Evolutionary conservation across 805 yeast species (phyloP).

Genomic region (Lachancea meyersii): DNA sequence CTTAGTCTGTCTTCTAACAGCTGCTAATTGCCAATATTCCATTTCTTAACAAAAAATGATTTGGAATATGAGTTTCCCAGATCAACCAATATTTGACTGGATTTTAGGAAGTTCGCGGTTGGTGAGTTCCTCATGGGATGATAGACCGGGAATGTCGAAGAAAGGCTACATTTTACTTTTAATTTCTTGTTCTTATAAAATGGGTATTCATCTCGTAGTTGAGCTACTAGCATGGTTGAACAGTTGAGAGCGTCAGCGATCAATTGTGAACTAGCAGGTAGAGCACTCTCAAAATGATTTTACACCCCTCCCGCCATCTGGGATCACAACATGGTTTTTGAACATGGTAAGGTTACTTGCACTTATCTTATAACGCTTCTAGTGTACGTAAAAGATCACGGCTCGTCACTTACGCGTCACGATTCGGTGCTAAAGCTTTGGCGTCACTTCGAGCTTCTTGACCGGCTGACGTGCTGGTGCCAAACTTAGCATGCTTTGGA

Average conservation of each 20-base stretch:
- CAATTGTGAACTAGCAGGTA: no score
- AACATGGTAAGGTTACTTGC: no score
- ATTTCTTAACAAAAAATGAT: conserved; percentile 10
- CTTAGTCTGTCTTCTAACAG: conserved; percentile 32
- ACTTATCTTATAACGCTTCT: no score
- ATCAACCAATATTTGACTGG: conserved; percentile 27
- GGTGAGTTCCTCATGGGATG: conserved; percentile 24
- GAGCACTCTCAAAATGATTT: no score
- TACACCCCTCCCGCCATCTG: no score
- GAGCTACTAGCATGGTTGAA: no score
- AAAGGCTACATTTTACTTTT: conserved; percentile 30
- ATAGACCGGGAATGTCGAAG: conserved; percentile 36
- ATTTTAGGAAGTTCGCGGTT: conserved; percentile 36
- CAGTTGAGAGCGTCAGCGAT: no score
- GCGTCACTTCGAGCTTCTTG: conserved; percentile 25
- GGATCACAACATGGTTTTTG: no score
- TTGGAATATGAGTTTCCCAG: conserved; percentile 36
- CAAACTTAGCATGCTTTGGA: conserved; percentile 47
- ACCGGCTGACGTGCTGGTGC: conserved; percentile 61
- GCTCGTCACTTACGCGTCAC: no score
- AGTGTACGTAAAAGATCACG: no score
- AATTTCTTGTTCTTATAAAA: no score
- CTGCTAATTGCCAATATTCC: conserved; percentile 36
- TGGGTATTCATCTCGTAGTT: neutral
- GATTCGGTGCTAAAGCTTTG: conserved; percentile 16